Conservation (phyloP, 1,284 basidiomycete genomes). For the Apiotrichum mycotoxinovorans region DNA sequence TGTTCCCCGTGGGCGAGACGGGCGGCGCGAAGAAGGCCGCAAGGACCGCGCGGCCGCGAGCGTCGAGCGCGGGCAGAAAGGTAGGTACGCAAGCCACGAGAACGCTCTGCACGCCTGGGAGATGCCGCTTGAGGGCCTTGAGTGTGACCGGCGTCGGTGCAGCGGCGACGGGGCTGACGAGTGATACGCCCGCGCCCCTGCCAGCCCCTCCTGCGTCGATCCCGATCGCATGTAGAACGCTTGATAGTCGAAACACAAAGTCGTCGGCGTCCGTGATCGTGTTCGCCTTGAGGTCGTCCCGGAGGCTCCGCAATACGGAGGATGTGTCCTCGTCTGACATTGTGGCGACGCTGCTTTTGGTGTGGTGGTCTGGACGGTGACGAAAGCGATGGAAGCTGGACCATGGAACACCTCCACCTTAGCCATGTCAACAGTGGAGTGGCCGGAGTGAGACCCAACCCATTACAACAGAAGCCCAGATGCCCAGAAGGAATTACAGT, state of each 20-base stretch:
- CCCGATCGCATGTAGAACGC: constrained; percentile 6
- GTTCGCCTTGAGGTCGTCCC: constrained; percentile 31
- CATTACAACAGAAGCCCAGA: too few relatives aligned
- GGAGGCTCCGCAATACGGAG: constrained; percentile 24
- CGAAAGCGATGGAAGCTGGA: neutral
- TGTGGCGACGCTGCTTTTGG: neutral
- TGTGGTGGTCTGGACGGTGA: neutral
- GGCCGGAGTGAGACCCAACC: neutral
- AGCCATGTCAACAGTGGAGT: constrained; percentile 1
- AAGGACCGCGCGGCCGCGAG: constrained; percentile 32
- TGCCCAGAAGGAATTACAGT: too few relatives aligned
- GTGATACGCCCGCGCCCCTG: neutral
- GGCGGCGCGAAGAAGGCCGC: constrained; percentile 32
- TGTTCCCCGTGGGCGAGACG: neutral
- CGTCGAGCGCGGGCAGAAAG: constrained; percentile 63
- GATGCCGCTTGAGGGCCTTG: constrained; percentile 22
- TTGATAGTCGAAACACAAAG: constrained; percentile 15
- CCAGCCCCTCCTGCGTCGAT: neutral
- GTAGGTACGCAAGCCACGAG: constrained; percentile 54
- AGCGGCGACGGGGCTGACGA: neutral
- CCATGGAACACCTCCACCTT: neutral
- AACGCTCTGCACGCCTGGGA: constrained; percentile 32
- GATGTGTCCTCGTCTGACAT: constrained; percentile 10
- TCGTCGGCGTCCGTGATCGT: constrained; percentile 24
- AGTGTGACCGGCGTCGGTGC: neutral